Evolutionary conservation across 306 rosid genomes (phyloP), one percentile per base, ranked within the genome.

Genomic region (Betula pendula): DNA sequence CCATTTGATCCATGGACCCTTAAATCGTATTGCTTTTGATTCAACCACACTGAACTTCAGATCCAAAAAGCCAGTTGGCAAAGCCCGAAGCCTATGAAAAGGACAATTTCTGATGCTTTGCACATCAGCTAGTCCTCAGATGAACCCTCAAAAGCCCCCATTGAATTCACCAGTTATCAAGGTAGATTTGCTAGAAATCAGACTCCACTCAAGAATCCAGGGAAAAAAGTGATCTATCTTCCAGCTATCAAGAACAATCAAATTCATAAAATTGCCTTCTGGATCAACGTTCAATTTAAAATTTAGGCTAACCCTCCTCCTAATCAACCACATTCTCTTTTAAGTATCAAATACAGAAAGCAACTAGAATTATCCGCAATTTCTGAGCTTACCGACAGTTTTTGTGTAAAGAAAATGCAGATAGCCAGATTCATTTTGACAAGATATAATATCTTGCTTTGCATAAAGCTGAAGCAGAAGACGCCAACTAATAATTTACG

Each of bases 401-500:
- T 22, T 6, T 5, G 1, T 56, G 63, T 12, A 56, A 56, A 56
- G 15, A 56, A 56, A 24, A 9, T 56, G 33, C 42, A 24, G 63
- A 24, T 56, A 24, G 27, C 35, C 63, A 56, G n/a, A 33, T 8
- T 56, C 6, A 56, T 9, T 11, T 35, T 38, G 42, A 8, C 42
- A 27, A 1, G 24, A 58, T 24, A 58, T 25, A 60, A 60, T 27
- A 29, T 27, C 68, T 27, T 14, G 9, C 12, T 29, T 60, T 60
- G 68, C 43, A 6, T 60, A 29, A 60, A 29, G 42, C 68, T 15
- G 14, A 50, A 56, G 73, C 70, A 58, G 45, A 14, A 70, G 52
- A 77, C 49, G n/a, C 65, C 16, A 52, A 67, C 80, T 72, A 68
- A 73, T 49, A 59, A 63, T 78, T 67, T 51, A 38, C 75, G 79